phyloP scores from a whole-genome alignment of 192 early-diverging fungal species.

The Cetraspora pellucida region DNA sequence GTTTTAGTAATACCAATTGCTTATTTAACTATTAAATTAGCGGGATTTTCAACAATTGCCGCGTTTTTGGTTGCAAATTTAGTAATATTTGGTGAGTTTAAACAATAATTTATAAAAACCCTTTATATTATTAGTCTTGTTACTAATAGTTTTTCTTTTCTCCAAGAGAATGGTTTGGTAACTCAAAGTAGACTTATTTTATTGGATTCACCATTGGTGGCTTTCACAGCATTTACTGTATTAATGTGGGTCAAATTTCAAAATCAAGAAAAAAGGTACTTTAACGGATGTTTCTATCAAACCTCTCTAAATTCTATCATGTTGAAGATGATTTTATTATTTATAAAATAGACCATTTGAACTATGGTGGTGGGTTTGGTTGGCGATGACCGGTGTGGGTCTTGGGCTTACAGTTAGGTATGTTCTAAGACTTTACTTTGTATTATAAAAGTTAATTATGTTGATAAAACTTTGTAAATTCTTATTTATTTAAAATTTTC shows the following conservation, averaged over 20 bases:
- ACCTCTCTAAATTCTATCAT: too few species aligned
- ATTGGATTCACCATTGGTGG: constrained; percentile 88
- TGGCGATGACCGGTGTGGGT: constrained; percentile 80
- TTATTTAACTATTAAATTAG: constrained; percentile 80
- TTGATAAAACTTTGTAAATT: background rate
- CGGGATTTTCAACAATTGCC: constrained; percentile 76
- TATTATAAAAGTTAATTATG: background rate
- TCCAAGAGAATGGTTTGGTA: constrained; percentile 84
- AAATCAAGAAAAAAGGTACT: constrained; percentile 54
- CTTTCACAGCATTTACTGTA: constrained; percentile 79
- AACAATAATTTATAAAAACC: too few species aligned
- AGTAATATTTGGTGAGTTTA: constrained; percentile 72
- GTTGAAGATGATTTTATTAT: background rate
- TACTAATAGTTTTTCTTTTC: background rate
- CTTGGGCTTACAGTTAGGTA: constrained; percentile 61
- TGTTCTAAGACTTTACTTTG: background rate
- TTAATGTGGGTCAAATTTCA: constrained; percentile 90
- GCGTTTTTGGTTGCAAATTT: constrained; percentile 77
- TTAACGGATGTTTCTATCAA: too few species aligned
- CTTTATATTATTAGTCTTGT: background rate
- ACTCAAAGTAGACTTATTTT: constrained; percentile 91
- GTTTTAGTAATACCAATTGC: constrained; percentile 80
- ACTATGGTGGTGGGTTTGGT: constrained; percentile 84
- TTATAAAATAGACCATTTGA: constrained; percentile 65
- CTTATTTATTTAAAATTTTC: background rate